Evolutionary conservation across 2,329 filamentous ascomycete species (phyloP).

Genomic region (Talaromyces amestolkiae): DNA sequence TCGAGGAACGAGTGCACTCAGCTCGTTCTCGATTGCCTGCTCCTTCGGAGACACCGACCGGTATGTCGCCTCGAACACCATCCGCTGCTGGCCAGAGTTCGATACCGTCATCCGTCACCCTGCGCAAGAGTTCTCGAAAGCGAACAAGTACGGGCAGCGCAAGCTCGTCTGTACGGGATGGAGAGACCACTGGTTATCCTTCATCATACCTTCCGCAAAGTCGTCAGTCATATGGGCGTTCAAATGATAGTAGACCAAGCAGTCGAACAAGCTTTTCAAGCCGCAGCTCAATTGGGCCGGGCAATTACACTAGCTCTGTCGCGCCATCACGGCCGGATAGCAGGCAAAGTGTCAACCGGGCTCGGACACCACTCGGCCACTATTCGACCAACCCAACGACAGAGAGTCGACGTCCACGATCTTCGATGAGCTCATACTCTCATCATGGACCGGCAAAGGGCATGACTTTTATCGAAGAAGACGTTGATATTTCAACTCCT

Average conservation of each 20-base stretch:
- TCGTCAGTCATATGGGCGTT: slow-evolving; percentile 50
- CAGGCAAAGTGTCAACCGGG: slow-evolving; percentile 59
- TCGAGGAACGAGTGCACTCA: slow-evolving; percentile 89
- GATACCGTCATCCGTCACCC: slow-evolving; percentile 56
- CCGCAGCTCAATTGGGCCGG: slow-evolving; percentile 41
- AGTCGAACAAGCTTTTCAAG: slow-evolving; percentile 65
- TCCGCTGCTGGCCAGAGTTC: slow-evolving; percentile 48
- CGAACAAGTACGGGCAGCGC: slow-evolving; percentile 44
- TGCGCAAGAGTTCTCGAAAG: slow-evolving; percentile 47
- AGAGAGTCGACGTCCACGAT: slow-evolving; percentile 61
- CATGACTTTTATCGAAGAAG: slow-evolving; percentile 56
- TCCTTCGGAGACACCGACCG: slow-evolving; percentile 67
- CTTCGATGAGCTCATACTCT: slow-evolving; percentile 63
- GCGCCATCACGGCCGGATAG: slow-evolving; percentile 60
- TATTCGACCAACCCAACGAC: slow-evolving; percentile 50
- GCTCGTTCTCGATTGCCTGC: slow-evolving; percentile 88
- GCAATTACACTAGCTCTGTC: slow-evolving; percentile 36
- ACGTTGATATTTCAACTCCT: slow-evolving; percentile 27
- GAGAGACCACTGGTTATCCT: slow-evolving; percentile 28
- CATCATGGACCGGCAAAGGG: slow-evolving; percentile 59
- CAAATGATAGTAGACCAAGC: slow-evolving; percentile 63
- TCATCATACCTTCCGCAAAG: slow-evolving; percentile 36
- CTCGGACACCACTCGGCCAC: slow-evolving; percentile 63
- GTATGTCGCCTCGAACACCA: slow-evolving; percentile 68
- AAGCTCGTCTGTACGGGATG: slow-evolving; percentile 38